Percentiles rank a stretch among this genome's conserved stretches.
Evolutionary conservation across 805 yeast species (phyloP).

Genomic region (Yarrowia hollandica): DNA sequence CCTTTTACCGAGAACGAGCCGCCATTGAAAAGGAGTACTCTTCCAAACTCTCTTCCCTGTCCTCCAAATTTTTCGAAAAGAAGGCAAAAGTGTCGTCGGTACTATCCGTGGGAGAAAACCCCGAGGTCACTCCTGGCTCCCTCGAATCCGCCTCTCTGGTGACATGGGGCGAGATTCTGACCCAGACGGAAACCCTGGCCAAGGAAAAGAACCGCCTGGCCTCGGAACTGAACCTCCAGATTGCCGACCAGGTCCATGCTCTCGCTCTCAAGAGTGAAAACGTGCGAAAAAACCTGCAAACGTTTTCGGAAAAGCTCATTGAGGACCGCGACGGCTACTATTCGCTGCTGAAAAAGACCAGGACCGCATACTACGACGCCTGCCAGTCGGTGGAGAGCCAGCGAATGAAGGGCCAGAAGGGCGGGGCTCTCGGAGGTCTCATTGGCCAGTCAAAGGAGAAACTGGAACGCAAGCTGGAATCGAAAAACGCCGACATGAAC

Average conservation of each 20-base stretch:
- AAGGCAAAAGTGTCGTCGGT: constrained; percentile 68
- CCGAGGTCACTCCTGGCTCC: constrained; percentile 92
- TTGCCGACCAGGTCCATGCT: constrained; percentile 60
- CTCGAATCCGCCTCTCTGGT: constrained; percentile 83
- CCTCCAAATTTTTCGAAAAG: constrained; percentile 68
- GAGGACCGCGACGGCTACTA: constrained; percentile 51
- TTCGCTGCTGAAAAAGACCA: constrained; percentile 61
- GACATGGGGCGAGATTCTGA: constrained; percentile 84
- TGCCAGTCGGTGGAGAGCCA: constrained; percentile 80
- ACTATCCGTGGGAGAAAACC: constrained; percentile 86
- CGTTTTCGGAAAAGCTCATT: constrained; percentile 59
- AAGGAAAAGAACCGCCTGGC: constrained; percentile 62
- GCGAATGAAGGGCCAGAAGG: constrained; percentile 68
- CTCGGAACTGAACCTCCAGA: constrained; percentile 56
- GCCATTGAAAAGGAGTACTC: constrained; percentile 82
- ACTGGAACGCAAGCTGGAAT: constrained; percentile 51
- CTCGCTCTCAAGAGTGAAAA: constrained; percentile 55
- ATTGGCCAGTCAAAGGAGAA: constrained; percentile 41
- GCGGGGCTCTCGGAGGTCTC: constrained; percentile 25
- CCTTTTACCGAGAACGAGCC: constrained; percentile 81
- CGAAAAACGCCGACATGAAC: constrained; percentile 79
- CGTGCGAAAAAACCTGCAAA: constrained; percentile 56
- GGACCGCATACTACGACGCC: constrained; percentile 73
- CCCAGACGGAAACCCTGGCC: constrained; percentile 79
- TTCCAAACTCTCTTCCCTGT: constrained; percentile 59